Percentiles rank a stretch among this genome's conserved stretches.
Conservation (phyloP, 2,329 filamentous ascomycete species). For the Aspergillus carbonarius region DNA sequence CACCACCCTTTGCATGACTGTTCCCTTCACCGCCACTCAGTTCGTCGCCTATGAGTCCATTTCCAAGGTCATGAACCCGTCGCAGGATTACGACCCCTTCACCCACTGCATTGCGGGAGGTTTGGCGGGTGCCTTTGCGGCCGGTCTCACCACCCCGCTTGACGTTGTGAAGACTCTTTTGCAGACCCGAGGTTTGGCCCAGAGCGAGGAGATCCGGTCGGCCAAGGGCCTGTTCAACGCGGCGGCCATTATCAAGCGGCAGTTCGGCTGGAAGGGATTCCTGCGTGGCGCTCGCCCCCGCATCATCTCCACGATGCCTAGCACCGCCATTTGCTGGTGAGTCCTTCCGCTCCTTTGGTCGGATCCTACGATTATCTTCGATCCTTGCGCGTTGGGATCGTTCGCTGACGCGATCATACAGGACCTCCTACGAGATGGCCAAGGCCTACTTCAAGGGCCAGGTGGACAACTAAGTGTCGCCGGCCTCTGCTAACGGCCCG, state of each 20-base stretch:
- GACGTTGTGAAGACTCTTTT: slow-evolving; percentile 98
- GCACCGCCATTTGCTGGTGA: slow-evolving; percentile 98
- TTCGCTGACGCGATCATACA: slow-evolving; percentile 26
- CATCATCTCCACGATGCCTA: slow-evolving; percentile 95
- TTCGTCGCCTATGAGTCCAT: slow-evolving; percentile 98
- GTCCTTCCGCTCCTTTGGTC: slow-evolving; percentile 20
- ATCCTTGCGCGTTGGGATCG: neutral
- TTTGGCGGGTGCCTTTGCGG: slow-evolving; percentile 87
- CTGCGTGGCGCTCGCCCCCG: slow-evolving; percentile 89
- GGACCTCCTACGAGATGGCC: slow-evolving; percentile 67
- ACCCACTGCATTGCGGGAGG: slow-evolving; percentile 93
- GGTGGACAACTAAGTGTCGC: slow-evolving; percentile 23
- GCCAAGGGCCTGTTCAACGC: slow-evolving; percentile 80
- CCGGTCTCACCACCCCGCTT: slow-evolving; percentile 90
- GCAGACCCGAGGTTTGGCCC: slow-evolving; percentile 83
- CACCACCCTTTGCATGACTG: slow-evolving; percentile 96
- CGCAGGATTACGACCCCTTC: slow-evolving; percentile 76
- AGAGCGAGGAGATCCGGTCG: slow-evolving; percentile 76
- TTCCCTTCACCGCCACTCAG: slow-evolving; percentile 94
- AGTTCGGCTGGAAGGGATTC: slow-evolving; percentile 84
- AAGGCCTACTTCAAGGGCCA: slow-evolving; percentile 64
- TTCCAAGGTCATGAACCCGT: slow-evolving; percentile 88
- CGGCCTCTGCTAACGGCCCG: slow-evolving; percentile 6
- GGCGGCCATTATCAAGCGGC: slow-evolving; percentile 74
- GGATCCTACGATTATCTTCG: neutral